Evolutionary conservation across 2,329 filamentous ascomycete species (phyloP).

Genomic region (Aspergillus calidoustus): DNA sequence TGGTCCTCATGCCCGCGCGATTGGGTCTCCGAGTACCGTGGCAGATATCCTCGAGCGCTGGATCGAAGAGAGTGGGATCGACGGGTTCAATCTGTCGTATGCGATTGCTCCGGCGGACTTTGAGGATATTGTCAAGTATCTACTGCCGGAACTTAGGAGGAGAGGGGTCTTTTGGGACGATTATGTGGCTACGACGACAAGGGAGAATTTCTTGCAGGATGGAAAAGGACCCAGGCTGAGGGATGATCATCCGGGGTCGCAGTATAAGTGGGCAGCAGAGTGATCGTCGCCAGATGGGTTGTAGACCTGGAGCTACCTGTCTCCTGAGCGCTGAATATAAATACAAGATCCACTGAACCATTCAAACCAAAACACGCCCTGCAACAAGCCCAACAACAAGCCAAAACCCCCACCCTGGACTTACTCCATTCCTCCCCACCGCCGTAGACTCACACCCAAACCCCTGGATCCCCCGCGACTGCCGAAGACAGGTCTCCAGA

Average conservation of each 20-base stretch:
- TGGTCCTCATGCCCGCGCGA: constrained; percentile 7
- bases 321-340: no score
- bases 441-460: neutral
- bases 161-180: constrained; percentile 43
- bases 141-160: constrained; percentile 30
- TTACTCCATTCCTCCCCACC: neutral
- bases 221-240: constrained; percentile 2
- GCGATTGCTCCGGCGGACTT: constrained; percentile 29
- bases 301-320: no score
- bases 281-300: neutral
- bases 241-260: constrained; percentile 8
- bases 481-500: neutral
- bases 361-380: neutral
- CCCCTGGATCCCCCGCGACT: neutral
- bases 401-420: neutral
- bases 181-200: constrained; percentile 30
- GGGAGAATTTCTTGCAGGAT: constrained; percentile 17
- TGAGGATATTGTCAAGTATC: constrained; percentile 31
- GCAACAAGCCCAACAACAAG: neutral
- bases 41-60: constrained; percentile 35
- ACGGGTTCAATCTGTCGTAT: constrained; percentile 34
- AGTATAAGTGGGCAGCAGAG: constrained; percentile 1
- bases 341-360: no score
- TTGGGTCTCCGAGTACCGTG: constrained; percentile 24
- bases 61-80: constrained; percentile 28